Evolutionary conservation across 169 alveolate species (phyloP), one percentile per base, ranked within the genome.

Genomic region (Plasmodium vivax): DNA sequence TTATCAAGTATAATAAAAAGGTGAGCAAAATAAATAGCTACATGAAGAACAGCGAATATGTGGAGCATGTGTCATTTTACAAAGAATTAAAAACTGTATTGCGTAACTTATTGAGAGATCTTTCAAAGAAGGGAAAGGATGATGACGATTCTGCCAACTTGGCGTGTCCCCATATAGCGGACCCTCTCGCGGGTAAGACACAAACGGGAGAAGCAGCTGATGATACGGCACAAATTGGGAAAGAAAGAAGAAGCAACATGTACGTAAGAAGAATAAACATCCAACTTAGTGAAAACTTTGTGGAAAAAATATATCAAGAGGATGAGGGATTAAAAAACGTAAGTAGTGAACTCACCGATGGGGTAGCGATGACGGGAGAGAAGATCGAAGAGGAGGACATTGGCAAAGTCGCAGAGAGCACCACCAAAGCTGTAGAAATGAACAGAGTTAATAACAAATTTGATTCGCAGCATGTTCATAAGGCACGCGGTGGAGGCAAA

Each of bases 1-100:
- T 87, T 75, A 77, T 87, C 68, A 87, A 87, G 62, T 87, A 77
- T 56, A 87, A 77, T 77, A 87, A 87, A 87, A 87, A 32, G 83
- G 72, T 87, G 32, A 87, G 62, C 41, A 87, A 87, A 87, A 87
- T 87, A 3, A 87, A 87, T 87, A 58, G 81, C 43, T 87, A 75
- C 27, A 54, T 87, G 34, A 87, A 87, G 68, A 75, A 19, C 27
- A 54, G 34, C 6, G 45, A 41, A 34, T 77, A 87, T 45, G n/a
- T 87, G n/a, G 93, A 87, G 56, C 43, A 56, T 75, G 79, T 75
- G 82, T 30, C 87, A 75, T 87, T 87, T 87, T 77, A 87, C 71
- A 74, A 77, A 77, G 93, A 87, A 14, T 34, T 87, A 54, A 87
- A 87, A 77, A 34, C 2, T 19, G 27, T 38, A 51, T 54, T 87